Percentiles rank a stretch among this genome's conserved stretches.
phyloP scores from a whole-genome alignment of 176 grass and related monocot genomes.

The Hordeum vulgare region DNA sequence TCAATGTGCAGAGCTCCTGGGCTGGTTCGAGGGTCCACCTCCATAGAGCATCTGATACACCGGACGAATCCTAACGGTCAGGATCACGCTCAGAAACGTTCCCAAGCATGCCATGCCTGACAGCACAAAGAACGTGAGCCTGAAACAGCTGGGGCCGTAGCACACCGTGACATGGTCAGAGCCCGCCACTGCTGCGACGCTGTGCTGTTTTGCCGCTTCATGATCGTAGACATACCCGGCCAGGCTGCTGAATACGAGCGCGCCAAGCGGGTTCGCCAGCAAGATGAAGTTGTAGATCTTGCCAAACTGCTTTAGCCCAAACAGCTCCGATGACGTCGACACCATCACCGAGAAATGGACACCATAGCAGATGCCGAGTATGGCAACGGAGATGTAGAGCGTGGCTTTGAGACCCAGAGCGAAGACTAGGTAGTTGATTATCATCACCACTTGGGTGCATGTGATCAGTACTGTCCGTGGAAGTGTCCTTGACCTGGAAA shows the following conservation, averaged over 20 bases:
- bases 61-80: conserved; percentile 57
- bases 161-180: conserved; percentile 41
- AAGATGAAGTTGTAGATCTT: conserved; percentile 78
- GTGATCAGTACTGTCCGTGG: conserved; percentile 66
- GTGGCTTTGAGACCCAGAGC: conserved; percentile 38
- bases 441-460: conserved; percentile 74
- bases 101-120: conserved; percentile 55
- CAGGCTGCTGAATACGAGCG: conserved; percentile 64
- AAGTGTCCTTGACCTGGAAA: conserved; percentile 70
- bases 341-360: conserved; percentile 73
- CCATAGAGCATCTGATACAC: conserved; percentile 94
- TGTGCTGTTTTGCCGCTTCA: conserved; percentile 67
- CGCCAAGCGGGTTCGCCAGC: conserved; percentile 65
- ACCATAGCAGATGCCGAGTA: conserved; percentile 74
- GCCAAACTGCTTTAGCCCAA: conserved; percentile 86
- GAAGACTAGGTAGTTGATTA: conserved; percentile 71
- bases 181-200: background rate
- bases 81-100: conserved; percentile 59
- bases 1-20: conserved; percentile 62
- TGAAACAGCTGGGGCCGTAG: conserved; percentile 78
- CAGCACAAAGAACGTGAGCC: conserved; percentile 73
- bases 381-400: conserved; percentile 44
- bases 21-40: conserved; percentile 51
- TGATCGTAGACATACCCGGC: conserved; percentile 74
- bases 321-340: conserved; percentile 81